Conservation (phyloP, 1,284 basidiomycete species). For the Ustilago tritici region DNA sequence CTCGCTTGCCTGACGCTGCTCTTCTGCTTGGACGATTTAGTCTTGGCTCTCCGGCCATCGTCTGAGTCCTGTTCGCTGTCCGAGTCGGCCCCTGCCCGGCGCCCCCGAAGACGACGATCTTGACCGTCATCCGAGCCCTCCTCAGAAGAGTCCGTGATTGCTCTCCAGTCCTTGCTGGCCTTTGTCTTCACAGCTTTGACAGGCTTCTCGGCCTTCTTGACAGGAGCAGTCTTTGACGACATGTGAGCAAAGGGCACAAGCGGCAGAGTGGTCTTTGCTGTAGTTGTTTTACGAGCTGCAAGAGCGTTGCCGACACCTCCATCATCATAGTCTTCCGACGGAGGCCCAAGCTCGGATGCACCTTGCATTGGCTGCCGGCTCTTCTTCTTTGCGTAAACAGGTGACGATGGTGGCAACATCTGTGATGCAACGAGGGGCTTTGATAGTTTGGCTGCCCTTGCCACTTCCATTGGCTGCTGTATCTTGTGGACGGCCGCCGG, state of each 20-base stretch:
- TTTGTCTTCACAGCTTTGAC: conserved; percentile 20
- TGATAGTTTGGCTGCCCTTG: conserved; percentile 9
- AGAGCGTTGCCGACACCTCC: conserved; percentile 10
- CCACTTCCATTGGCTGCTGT: conserved; percentile 1
- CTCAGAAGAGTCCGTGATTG: conserved; percentile 46
- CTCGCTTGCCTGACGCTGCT: conserved; percentile 3
- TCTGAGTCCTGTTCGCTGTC: conserved; percentile 22
- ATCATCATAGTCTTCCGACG: conserved; percentile 34
- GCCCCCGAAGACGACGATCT: not conserved
- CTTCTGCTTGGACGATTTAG: conserved; percentile 19
- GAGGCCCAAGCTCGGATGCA: conserved; percentile 41
- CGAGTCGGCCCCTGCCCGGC: not conserved
- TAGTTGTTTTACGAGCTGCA: conserved; percentile 19
- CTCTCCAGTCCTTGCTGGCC: conserved; percentile 40
- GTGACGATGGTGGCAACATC: conserved; percentile 36
- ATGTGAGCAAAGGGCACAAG: conserved; percentile 41
- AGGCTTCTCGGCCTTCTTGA: conserved; percentile 22
- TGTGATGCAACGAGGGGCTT: conserved; percentile 16
- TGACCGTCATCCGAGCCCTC: conserved; percentile 23
- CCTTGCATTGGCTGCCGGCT: conserved; percentile 46
- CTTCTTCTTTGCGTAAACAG: conserved; percentile 43
- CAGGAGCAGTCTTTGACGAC: conserved; percentile 16
- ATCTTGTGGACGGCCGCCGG: conserved; percentile 1
- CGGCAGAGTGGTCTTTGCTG: conserved; percentile 24
- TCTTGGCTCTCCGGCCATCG: conserved; percentile 11